Evolutionary conservation across 371 early-diverging fungal genomes (phyloP).

Genomic region (Pancytospora epiphaga): DNA sequence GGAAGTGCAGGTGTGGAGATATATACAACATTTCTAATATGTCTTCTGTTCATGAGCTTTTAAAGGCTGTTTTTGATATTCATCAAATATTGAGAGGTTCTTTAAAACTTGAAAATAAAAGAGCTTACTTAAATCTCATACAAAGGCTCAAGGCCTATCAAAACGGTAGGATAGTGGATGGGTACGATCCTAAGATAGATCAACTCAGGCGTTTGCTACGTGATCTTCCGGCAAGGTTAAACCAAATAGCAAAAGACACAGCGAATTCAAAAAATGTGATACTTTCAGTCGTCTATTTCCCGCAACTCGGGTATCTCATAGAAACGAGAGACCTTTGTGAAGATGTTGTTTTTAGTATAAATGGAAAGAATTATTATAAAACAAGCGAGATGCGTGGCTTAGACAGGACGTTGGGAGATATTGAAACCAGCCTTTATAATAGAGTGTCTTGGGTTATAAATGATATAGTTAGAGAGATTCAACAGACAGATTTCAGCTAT

Average conservation of each 20-base stretch:
- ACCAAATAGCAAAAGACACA: slow-evolving; percentile 19
- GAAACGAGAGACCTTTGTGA: slow-evolving; percentile 6
- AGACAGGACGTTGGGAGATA: slow-evolving; percentile 26
- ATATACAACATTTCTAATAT: not conserved
- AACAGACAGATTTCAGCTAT: not conserved
- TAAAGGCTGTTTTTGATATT: not conserved
- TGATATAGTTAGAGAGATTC: not conserved
- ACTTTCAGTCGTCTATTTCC: slow-evolving; percentile 29
- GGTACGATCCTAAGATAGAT: slow-evolving; percentile 8
- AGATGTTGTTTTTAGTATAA: slow-evolving; percentile 14
- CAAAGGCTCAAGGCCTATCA: not conserved
- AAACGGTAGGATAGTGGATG: not conserved
- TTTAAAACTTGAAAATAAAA: not conserved
- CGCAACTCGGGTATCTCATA: slow-evolving; percentile 40
- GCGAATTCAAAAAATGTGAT: slow-evolving; percentile 1
- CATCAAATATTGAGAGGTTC: not conserved
- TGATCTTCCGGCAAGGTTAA: slow-evolving; percentile 19
- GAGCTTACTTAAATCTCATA: not conserved
- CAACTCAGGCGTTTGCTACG: slow-evolving; percentile 1
- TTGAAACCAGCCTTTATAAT: slow-evolving; percentile 5
- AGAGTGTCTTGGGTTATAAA: slow-evolving; percentile 1
- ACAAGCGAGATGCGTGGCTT: slow-evolving; percentile 17
- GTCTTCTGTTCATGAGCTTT: not conserved
- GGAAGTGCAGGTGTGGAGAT: not conserved
- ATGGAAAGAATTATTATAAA: slow-evolving; percentile 21